These are phyloP conservation scores for Xylariaceae sp. DNA, from an alignment of 2,329 filamentous ascomycete species.

Conservation along the genomic window DNA sequence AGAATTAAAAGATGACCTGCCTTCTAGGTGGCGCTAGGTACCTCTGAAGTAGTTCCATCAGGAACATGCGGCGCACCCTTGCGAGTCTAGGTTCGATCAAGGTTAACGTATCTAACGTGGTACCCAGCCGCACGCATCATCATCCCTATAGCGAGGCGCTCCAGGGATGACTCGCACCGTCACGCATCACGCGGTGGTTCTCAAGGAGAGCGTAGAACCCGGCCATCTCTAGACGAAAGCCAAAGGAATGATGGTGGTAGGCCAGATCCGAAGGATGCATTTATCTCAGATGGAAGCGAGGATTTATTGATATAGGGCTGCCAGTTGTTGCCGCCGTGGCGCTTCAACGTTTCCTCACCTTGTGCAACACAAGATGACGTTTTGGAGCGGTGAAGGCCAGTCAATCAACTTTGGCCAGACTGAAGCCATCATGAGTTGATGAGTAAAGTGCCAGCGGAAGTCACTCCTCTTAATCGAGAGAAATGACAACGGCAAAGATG, in stretches of 20 bases:
- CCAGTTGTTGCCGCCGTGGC: constrained; percentile 11
- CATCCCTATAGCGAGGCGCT: constrained; percentile 25
- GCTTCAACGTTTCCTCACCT: constrained; percentile 17
- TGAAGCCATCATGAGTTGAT: constrained; percentile 22
- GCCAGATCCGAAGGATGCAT: constrained; percentile 11
- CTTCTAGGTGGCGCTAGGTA: constrained; percentile 35
- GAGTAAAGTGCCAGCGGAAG: background rate
- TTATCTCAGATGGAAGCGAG: background rate
- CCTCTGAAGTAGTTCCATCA: constrained; percentile 33
- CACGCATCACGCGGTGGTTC: constrained; percentile 26
- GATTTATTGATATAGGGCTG: constrained; percentile 20
- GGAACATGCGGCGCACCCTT: constrained; percentile 29
- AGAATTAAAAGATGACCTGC: constrained; percentile 34
- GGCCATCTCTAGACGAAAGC: background rate
- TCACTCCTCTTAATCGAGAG: background rate
- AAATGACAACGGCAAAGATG: too few relatives aligned
- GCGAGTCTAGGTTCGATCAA: constrained; percentile 36
- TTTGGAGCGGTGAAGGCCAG: constrained; percentile 25
- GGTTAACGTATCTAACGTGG: constrained; percentile 32
- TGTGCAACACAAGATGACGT: constrained; percentile 19
- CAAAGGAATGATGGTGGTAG: too few relatives aligned
- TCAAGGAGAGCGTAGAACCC: constrained; percentile 1
- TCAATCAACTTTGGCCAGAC: constrained; percentile 2
- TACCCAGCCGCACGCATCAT: constrained; percentile 34
- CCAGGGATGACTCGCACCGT: constrained; percentile 34